Percentiles rank a stretch among this genome's conserved stretches.
Evolutionary conservation across 2,329 filamentous ascomycete genomes (phyloP).

Genomic region (Nakataea oryzae): DNA sequence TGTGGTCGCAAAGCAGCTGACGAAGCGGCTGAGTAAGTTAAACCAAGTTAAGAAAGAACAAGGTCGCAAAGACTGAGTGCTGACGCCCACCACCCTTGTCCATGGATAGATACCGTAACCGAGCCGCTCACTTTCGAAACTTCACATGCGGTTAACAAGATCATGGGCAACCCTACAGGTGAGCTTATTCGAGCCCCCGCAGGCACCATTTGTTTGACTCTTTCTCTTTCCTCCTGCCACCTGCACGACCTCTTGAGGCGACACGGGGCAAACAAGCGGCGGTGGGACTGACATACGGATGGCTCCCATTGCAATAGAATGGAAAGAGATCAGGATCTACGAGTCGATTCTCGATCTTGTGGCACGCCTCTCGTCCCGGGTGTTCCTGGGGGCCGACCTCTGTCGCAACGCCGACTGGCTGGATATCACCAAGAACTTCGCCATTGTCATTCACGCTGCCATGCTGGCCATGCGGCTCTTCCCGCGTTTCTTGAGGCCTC

Average conservation of each 20-base stretch:
- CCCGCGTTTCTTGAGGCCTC: fast-evolving
- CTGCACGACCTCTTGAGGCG: too few species aligned
- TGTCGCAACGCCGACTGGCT: background rate
- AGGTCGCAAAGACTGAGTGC: too few species aligned
- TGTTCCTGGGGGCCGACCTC: background rate
- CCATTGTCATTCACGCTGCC: background rate
- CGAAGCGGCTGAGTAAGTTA: background rate
- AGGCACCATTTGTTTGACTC: too few species aligned
- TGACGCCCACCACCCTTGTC: background rate
- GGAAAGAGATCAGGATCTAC: background rate
- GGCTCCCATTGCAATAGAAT: background rate
- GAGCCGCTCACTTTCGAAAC: background rate
- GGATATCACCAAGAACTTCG: background rate
- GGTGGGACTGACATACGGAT: background rate
- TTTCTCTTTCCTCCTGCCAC: background rate
- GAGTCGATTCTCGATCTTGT: background rate
- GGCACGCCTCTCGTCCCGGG: background rate
- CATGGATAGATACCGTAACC: background rate
- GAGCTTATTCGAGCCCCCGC: background rate
- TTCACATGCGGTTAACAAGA: background rate
- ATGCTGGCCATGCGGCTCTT: background rate
- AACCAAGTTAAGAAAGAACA: too few species aligned
- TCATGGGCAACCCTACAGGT: background rate
- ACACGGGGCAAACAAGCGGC: too few species aligned
- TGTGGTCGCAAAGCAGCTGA: background rate